Evolutionary conservation across 805 yeast species (phyloP), one percentile per base, ranked within the genome.

Genomic region (Schwanniomyces vanrijiae): DNA sequence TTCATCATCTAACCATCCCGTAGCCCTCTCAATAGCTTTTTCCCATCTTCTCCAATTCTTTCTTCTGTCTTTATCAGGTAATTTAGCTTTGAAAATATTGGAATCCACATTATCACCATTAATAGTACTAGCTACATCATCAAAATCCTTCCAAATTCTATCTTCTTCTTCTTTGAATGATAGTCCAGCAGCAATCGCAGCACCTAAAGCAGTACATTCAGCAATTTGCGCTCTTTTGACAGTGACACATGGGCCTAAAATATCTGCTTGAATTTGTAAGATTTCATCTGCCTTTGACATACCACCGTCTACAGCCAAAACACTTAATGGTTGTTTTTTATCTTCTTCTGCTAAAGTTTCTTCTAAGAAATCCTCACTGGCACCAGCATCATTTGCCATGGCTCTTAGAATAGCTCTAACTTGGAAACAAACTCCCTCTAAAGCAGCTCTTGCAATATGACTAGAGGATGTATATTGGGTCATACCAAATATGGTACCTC

Each of bases 131-230:
- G 67, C 73, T 38, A 88, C 86, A 49, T 90, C 96, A 44, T 80
- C 84, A 51, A 90, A 70, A 55, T 82, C 80, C 47, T 75, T 76
- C 96, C 97, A 91, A 40, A 90, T 65, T 38, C 88, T 78, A 18
- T 82, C 81, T 20, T 73, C 55, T 45, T 61, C 68, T 50, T 71
- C 66, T 46, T 68, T 67, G 11, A 82, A 70, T 13, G 80, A 71
- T 58, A 90, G 71, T 10, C 97, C 96, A 2, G 98, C 96, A 24
- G 97, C 97, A 55, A 92, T 87, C 4, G 97, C 97, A 6, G 96
- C 96, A 24, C 98, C 98, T 52, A 91, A 77, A 0, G 97, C 97
- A 4, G 97, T 91, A 62, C 96, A 90, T 68, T 91, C 98, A 29
- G 89, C 74, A 64, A 85, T 87, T 26, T 82, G 78, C 1, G 97